Conservation (phyloP, 345 rosid genomes). For the rapeseed (Brassica napus) region DNA sequence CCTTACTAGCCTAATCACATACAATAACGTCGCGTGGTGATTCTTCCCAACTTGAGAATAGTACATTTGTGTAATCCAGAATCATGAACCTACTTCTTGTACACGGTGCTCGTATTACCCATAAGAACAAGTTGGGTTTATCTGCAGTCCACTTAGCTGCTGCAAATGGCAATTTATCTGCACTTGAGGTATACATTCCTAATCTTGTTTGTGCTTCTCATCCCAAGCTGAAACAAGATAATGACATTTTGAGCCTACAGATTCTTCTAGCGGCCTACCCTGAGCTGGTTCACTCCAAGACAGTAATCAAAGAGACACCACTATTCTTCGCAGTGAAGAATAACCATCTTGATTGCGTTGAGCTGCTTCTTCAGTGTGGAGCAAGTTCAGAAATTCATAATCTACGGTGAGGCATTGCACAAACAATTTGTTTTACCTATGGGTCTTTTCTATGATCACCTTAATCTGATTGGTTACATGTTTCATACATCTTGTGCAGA, state of each 20-base stretch:
- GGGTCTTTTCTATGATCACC: conserved; percentile 7
- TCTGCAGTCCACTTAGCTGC: conserved; percentile 78
- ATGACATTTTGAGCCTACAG: conserved; percentile 45
- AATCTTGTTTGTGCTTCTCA: neutral
- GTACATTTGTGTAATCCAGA: conserved; percentile 42
- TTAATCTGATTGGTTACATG: conserved; percentile 19
- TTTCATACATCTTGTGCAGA: conserved; percentile 41
- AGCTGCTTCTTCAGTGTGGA: conserved; percentile 66
- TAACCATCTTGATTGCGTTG: conserved; percentile 65
- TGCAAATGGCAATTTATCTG: conserved; percentile 67
- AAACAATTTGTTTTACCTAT: conserved; percentile 17
- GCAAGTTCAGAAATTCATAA: conserved; percentile 73
- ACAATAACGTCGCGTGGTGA: neutral
- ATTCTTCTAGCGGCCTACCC: conserved; percentile 54
- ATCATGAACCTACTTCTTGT: conserved; percentile 59
- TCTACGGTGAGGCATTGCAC: conserved; percentile 58
- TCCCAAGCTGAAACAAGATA: conserved; percentile 8
- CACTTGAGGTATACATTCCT: conserved; percentile 55
- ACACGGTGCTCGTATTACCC: conserved; percentile 60
- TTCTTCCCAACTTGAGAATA: conserved; percentile 16
- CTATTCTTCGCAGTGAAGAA: conserved; percentile 79
- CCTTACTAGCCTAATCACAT: neutral
- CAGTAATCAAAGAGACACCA: conserved; percentile 77
- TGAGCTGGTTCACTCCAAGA: conserved; percentile 52
- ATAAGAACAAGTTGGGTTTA: conserved; percentile 66